Base-by-base conservation (phyloP, 371 early-diverging fungal species). In the Mortierella sp. region DNA sequence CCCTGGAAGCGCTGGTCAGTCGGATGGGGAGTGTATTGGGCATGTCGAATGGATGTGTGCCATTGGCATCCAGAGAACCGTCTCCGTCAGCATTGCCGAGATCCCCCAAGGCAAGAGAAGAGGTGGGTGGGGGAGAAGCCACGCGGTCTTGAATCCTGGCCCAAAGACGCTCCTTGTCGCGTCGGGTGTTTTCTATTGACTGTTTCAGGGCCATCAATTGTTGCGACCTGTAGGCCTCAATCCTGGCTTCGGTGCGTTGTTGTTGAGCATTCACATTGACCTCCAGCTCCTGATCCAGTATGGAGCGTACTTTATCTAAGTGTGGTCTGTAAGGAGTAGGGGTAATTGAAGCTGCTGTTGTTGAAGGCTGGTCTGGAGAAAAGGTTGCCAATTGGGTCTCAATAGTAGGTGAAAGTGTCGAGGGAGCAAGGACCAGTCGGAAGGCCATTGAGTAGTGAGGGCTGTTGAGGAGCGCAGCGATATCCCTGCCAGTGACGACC, bases 101-200 rank as follows among this genome's bases (percentile, higher is more conserved):
- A 48, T 76, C 80, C 14, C 69, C 73, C 21, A 50, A 1, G 55
- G 74, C n/a, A 67, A 71, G 43, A 16, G 54, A 28, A n/a, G 11
- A 71, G n/a, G 79, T 53, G 0, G 79, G 44, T 10, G 85, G 81
- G 13, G 81, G 78, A 10, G 81, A 8, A 2, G 71, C 44, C 31
- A 76, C 81, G 1, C 81, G 71, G 26, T 81, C 79, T 54, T 81
- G 81, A n/a, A 85, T 85, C 28, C 53, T 69, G 43, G 8, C 26
- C 85, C 85, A 85, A 1, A 85, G 71, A 10, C 71, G 72, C 2
- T 85, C 85, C 79, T 85, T 85, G 73, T 85, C 85, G 10, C n/a
- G 72, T n/a, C 69, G 72, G 28, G 85, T 85, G 46, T 24, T 70
- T 34, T 67, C 81, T 69, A 81, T 78, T 50, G 85, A 81, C 40